Evolutionary conservation across 257 asterid species (phyloP).

Genomic region (Solanum pennellii): DNA sequence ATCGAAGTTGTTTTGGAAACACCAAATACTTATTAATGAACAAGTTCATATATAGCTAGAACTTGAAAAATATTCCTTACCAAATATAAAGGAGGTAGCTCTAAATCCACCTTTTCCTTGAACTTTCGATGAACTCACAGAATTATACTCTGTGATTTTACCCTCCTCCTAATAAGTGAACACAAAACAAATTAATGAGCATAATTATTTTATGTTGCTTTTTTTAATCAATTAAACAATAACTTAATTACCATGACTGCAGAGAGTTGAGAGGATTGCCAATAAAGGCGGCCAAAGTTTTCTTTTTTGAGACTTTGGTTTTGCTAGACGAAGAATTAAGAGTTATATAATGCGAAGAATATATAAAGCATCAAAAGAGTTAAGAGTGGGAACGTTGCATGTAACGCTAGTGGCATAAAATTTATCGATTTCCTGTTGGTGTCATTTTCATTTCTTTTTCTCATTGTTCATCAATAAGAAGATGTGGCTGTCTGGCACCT

Average conservation of each 20-base stretch:
- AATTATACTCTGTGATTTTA: conserved; percentile 9
- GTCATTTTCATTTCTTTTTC: conserved; percentile 9
- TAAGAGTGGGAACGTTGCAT: conserved; percentile 7
- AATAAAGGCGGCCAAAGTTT: background rate
- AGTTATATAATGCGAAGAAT: background rate
- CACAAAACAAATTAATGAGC: background rate
- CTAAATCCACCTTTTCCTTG: conserved; percentile 56
- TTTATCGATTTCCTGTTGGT: conserved; percentile 20
- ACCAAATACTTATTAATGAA: background rate
- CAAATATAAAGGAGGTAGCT: conserved; percentile 59
- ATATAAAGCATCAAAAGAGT: background rate
- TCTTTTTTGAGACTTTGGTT: background rate
- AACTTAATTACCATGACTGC: conserved; percentile 8
- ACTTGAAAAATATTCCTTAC: conserved; percentile 8
- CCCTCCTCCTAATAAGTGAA: conserved; percentile 36
- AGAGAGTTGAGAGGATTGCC: background rate
- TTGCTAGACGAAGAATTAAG: background rate
- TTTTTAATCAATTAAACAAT: background rate
- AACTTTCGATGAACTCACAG: background rate
- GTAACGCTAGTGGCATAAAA: conserved; percentile 27
- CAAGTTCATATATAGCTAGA: background rate
- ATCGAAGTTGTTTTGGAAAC: too few species aligned
- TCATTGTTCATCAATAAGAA: conserved; percentile 19
- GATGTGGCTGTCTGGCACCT: conserved; percentile 36
- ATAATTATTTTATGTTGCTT: background rate